Evolutionary conservation across 192 early-diverging fungal genomes (phyloP), one percentile per base, ranked within the genome.

Genomic region (Coemansia sp.): DNA sequence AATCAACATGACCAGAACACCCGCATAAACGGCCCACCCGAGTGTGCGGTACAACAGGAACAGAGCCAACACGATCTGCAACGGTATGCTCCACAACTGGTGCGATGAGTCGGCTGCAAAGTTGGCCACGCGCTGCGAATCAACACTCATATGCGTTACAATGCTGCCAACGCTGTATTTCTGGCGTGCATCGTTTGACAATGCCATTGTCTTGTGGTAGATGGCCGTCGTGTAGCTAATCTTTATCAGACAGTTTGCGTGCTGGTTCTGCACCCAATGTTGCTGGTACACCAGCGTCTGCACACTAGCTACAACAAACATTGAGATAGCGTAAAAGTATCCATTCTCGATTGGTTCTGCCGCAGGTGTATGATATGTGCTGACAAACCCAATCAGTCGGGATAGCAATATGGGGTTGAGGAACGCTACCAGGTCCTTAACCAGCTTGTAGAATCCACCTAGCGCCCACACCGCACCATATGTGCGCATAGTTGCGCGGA

Each of bases 161-260:
- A 92, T 88, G 66, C 90, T 86, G 25, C 90, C 90, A 54, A 89
- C 87, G 15, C 93, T 93, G 43, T 91, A 91, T 8, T 72, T 64
- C 60, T 92, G 89, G 5, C 92, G 80, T 25, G 88, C 35, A 15
- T 60, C 52, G 41, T 55, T 75, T 22, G 73, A 66, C 60, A 75
- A 21, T 0, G 11, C 47, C 32, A 75, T 19, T 0, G 45, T 23
- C 43, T 69, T 75, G 47, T 41, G 67, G 49, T 62, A 70, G 32
- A 72, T 19, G 2, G 63, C 23, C 6, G 53, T 57, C 1, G 32
- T 45, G 11, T 19, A 22, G 25, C 14, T 32, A 0, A 25, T 57
- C 17, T 15, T 48, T 5, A 56, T 6, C 10, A 65, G 39, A 11
- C 41, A 24, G 0, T 57, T 35, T n/a, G 0, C 41, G 3, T 25